Percentiles rank a stretch among this genome's conserved stretches.
phyloP scores from a whole-genome alignment of 441 rosid species.

The Cnidoscolus chayamansa region DNA sequence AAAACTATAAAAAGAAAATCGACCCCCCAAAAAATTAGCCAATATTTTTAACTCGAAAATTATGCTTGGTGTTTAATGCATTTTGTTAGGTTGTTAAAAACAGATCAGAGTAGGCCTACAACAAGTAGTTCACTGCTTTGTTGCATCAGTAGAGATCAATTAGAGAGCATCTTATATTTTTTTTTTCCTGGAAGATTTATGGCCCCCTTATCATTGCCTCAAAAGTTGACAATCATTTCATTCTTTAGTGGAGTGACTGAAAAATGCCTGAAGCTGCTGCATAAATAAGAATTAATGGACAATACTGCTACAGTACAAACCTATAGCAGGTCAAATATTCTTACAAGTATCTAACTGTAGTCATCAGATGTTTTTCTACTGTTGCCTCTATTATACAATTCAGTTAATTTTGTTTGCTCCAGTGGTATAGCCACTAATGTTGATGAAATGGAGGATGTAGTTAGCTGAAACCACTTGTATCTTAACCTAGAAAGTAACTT shows the following conservation, averaged over 20 bases:
- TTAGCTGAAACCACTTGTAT: neutral
- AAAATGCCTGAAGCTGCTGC: slow-evolving; percentile 3
- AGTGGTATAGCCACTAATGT: too few species aligned
- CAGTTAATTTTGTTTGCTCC: neutral
- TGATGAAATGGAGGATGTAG: too few species aligned
- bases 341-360: neutral
- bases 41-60: too few species aligned
- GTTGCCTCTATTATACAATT: neutral
- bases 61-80: neutral
- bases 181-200: neutral
- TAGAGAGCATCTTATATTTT: neutral
- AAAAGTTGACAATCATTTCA: neutral
- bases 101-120: neutral
- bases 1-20: too few species aligned
- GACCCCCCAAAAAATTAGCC: too few species aligned
- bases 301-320: neutral
- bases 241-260: neutral
- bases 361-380: neutral
- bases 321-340: neutral
- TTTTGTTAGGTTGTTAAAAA: neutral
- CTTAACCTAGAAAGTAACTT: neutral
- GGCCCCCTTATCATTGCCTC: neutral
- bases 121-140: neutral
- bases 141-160: neutral
- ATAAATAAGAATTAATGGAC: neutral